Base-by-base conservation (phyloP, 179 eudicot species). In the Patellifolia procumbens region DNA sequence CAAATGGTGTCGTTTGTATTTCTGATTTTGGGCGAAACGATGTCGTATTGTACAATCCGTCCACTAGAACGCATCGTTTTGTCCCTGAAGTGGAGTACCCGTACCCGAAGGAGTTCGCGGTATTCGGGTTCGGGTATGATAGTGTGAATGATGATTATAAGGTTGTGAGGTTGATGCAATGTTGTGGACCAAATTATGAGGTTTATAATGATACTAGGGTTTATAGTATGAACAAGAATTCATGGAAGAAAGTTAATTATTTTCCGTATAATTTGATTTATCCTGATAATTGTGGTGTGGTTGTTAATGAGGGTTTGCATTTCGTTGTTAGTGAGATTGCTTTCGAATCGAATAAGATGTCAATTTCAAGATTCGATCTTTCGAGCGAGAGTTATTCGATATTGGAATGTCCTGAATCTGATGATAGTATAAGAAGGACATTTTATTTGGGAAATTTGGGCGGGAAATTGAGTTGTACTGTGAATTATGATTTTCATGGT, bases 231-330 rank as follows among this genome's bases (percentile, higher is more conserved):
- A 64, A 15, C 24, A 34, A 8, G 2, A 34, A 64, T 19, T 32
- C 43, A 1, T 64, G 68, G 68, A 64, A 22, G 9, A 20, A 19
- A 22, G 46, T 35, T 7, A 37, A 6, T 32, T 8, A 34, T 35
- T 5, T 64, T 7, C 68, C 46, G 22, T 64, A 64, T 35, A 15
- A 3, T 35, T 13, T 35, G 20, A 64, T 64, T 15, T 64, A 64
- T 19, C n/a, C n/a, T n/a, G 68, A 64, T 64, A 17, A 64, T 34
- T 22, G n/a, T 32, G 67, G 67, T 31, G 68, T 64, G 68, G 7
- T 64, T 34, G 68, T 64, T 19, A 64, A 64, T 34, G 45, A 35
- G 8, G 68, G 68, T 31, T 64, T 64, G 68, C 68, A 64, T 64
- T 64, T 15, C 12, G n/a, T 64, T 64, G 68, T 64, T 34, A 64